Base-by-base conservation (phyloP, 2,329 filamentous ascomycete species). In the Colletotrichum coccodes region DNA sequence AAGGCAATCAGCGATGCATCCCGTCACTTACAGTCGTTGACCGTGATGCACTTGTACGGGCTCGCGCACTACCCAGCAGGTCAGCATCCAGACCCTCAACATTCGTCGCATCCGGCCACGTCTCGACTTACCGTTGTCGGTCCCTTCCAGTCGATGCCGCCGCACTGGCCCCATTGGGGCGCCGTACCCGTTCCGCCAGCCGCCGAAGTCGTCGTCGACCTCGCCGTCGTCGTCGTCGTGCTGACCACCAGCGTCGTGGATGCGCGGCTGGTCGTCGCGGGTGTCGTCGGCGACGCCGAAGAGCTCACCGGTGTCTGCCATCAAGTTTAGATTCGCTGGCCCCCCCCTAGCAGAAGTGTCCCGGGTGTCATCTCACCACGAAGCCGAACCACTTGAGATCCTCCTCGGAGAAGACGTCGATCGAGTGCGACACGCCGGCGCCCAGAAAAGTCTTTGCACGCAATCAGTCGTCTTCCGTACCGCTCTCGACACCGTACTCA, bases 301-400 rank as follows among this genome's bases (percentile, higher is more conserved):
- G 66, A 42, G 7, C 61, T 70, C n/a, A 63, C 66, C 8, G 70
- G 62, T 28, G 60, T 60, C 70, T 71, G 11, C 3, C 9, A 12
- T 16, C 44, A n/a, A 7, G 21, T 38, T 59, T 38, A 64, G 60
- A 16, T 14, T 14, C 21, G 14, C 1, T n/a, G n/a, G 2, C 26
- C 7, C 1, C 21, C 28, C 7, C 7, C 12, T 5, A 23, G 23
- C 21, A 2, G 34, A 6, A 18, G 3, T 7, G 9, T 18, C 5
- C 8, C 3, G 7, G 8, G 9, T 1, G 7, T 3, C 26, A 32
- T 11, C 26, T 30, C 34, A 70, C 70, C 58, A 50, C 21, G 38
- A 71, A 64, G 2, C 70, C 70, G 44, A 70, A 71, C 67, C 67
- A 70, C 59, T 68, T 70, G 7, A 71, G 70, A 8, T 71, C 70